A percentile compares a stretch with the other conserved stretches of the same genome.
Conservation (phyloP, 352 stramenopile species). For the Phytopythium oedochilum region DNA sequence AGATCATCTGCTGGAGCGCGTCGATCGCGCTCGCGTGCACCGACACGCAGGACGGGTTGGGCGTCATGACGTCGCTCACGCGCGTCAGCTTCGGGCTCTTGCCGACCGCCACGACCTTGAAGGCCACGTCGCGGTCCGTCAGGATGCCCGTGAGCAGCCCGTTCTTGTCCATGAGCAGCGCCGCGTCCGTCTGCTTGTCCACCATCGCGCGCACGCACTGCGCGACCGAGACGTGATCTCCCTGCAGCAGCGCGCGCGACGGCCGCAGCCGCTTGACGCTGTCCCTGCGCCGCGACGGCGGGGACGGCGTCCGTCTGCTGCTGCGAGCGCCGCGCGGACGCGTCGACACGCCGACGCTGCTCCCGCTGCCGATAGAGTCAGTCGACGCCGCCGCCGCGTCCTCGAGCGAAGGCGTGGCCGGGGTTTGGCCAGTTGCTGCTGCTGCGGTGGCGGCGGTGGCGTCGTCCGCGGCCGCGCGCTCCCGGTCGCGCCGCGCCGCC, state of each 20-base stretch:
- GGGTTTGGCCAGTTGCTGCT: neutral
- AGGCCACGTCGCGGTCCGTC: conserved; percentile 94
- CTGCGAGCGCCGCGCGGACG: neutral
- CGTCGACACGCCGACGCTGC: neutral
- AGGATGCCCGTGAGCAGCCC: conserved; percentile 93
- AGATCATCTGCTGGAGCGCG: conserved; percentile 96
- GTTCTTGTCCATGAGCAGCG: conserved; percentile 86
- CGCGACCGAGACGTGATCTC: conserved; percentile 60
- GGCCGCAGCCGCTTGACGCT: conserved; percentile 55
- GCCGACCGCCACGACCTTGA: conserved; percentile 89
- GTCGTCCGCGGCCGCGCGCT: conserved; percentile 4
- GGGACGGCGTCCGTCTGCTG: conserved; percentile 2
- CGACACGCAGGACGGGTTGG: conserved; percentile 92
- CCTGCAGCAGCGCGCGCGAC: conserved; percentile 65
- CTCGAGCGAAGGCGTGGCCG: neutral
- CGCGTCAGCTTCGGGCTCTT: conserved; percentile 72
- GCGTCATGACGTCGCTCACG: conserved; percentile 93
- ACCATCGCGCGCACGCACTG: conserved; percentile 85
- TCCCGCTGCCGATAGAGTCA: neutral
- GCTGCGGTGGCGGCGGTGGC: neutral
- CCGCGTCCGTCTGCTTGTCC: conserved; percentile 89
- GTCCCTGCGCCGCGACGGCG: conserved; percentile 18
- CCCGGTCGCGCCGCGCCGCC: conserved; percentile 12
- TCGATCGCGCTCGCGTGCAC: conserved; percentile 93
- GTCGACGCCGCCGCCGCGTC: conserved; percentile 3